phyloP scores from a whole-genome alignment of 2,329 filamentous ascomycete genomes.

The Phyllosticta ampelicida region DNA sequence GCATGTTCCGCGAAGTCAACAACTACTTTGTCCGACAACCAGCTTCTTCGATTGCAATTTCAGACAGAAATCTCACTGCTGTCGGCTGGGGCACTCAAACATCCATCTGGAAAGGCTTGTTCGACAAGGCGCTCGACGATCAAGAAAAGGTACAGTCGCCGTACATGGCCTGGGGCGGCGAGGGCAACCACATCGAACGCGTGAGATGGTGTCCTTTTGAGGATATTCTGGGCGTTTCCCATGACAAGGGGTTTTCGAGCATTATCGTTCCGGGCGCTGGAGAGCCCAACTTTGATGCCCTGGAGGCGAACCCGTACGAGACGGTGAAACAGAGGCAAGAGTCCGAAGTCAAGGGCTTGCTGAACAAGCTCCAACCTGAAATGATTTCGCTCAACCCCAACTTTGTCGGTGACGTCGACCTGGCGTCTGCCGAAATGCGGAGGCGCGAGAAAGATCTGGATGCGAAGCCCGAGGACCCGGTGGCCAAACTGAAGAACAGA shows the following conservation, averaged over 20 bases:
- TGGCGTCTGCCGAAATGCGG: constrained; percentile 66
- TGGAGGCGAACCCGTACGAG: constrained; percentile 90
- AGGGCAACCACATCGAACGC: constrained; percentile 69
- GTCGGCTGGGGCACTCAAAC: constrained; percentile 86
- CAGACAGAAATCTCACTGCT: constrained; percentile 76
- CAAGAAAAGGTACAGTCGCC: constrained; percentile 62
- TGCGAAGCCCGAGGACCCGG: constrained; percentile 48
- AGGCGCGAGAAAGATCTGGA: constrained; percentile 73
- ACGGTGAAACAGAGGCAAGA: constrained; percentile 87
- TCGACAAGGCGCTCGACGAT: constrained; percentile 59
- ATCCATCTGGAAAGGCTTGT: constrained; percentile 84
- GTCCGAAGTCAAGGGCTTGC: constrained; percentile 73
- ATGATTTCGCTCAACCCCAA: constrained; percentile 95
- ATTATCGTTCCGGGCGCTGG: constrained; percentile 90
- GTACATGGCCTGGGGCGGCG: constrained; percentile 88
- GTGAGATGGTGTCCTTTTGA: constrained; percentile 91
- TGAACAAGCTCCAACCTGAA: constrained; percentile 91
- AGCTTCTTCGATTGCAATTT: constrained; percentile 74
- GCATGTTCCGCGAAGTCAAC: constrained; percentile 87
- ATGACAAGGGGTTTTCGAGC: constrained; percentile 77
- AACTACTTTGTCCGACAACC: constrained; percentile 77
- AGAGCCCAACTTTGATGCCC: constrained; percentile 88
- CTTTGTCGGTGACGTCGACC: constrained; percentile 79
- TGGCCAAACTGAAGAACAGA: constrained; percentile 57
- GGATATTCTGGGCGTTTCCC: constrained; percentile 77